Evolutionary conservation across 495 filamentous ascomycete genomes (phyloP).

Genomic region (Parathielavia hyrcaniae): DNA sequence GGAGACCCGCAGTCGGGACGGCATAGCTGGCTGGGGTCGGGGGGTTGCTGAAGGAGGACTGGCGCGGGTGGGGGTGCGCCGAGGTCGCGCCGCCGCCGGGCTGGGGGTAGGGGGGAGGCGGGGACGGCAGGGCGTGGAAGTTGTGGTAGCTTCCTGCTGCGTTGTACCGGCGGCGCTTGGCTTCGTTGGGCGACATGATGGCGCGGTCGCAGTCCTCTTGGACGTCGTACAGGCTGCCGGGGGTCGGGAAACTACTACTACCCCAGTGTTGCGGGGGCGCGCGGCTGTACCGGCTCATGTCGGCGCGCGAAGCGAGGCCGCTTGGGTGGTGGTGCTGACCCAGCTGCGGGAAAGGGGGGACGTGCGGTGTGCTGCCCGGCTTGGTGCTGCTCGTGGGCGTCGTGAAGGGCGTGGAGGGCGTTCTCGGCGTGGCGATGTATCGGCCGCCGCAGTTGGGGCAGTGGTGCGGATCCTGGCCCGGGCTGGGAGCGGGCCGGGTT

Average conservation of each 20-base stretch:
- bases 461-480: slow-evolving; percentile 42
- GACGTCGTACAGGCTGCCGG: slow-evolving; percentile 19
- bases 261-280: neutral
- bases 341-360: slow-evolving; percentile 21
- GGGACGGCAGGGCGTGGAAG: slow-evolving; percentile 23
- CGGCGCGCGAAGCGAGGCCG: slow-evolving; percentile 8
- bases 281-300: slow-evolving; percentile 7
- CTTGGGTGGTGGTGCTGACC: slow-evolving; percentile 20
- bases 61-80: slow-evolving; percentile 2
- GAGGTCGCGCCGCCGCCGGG: slow-evolving; percentile 1
- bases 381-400: slow-evolving; percentile 30
- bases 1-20: slow-evolving; percentile 7
- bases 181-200: slow-evolving; percentile 43
- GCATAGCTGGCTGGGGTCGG: slow-evolving; percentile 3
- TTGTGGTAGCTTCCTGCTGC: slow-evolving; percentile 24
- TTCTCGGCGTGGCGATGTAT: slow-evolving; percentile 53
- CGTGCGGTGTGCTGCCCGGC: slow-evolving; percentile 24
- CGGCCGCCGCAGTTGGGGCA: slow-evolving; percentile 60
- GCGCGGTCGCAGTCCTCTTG: slow-evolving; percentile 39
- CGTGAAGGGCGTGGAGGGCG: slow-evolving; percentile 47
- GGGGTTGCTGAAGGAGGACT: slow-evolving; percentile 19
- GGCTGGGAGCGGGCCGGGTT: slow-evolving; percentile 30
- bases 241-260: neutral
- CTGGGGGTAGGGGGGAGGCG: slow-evolving; percentile 13
- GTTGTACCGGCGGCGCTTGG: slow-evolving; percentile 54